Evolutionary conservation across 768 basidiomycete species (phyloP), one percentile per base, ranked within the genome.

Genomic region (Kwoniella botswanensis): DNA sequence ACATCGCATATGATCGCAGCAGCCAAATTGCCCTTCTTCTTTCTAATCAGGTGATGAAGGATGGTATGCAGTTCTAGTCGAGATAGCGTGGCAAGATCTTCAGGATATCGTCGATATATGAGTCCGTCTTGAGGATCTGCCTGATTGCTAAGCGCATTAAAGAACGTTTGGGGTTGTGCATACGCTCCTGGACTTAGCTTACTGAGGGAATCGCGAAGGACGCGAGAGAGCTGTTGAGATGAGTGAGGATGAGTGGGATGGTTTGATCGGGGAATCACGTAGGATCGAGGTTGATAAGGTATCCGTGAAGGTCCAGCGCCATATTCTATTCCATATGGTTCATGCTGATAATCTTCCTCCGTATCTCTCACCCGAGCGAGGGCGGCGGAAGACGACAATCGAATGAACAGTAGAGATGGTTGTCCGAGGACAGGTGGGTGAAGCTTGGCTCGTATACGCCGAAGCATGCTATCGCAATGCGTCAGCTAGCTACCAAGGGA

Each of bases 251-350:
- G 9, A 2, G 21, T 69, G 55, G 35, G 43, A 56, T 18, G 26
- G 53, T 50, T 5, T 2, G 64, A 26, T 41, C 1, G 55, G 10
- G 7, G 57, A 12, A 57, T 42, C 24, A n/a, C 10, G n/a, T 26
- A 15, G 9, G 42, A 35, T n/a, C 44, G 62, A 21, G 60, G 43
- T 63, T 67, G 60, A 46, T 74, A 74, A 22, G 72, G 72, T 13
- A 73, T 24, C 15, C 74, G 52, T 4, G 74, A 75, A 17, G 74
- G 74, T 58, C 74, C 74, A 44, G 74, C 67, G 6, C 74, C 74
- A 59, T 75, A 75, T 26, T 70, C 74, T 15, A 50, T 57, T 4
- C 74, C 74, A 41, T 70, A 75, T 13, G 68, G 70, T 13, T 62
- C 74, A 46, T 24, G 52, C 15, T 69, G 43, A 57, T 65, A 6